Evolutionary conservation across 2,329 filamentous ascomycete genomes (phyloP).

Genomic region (Apiospora aurea): DNA sequence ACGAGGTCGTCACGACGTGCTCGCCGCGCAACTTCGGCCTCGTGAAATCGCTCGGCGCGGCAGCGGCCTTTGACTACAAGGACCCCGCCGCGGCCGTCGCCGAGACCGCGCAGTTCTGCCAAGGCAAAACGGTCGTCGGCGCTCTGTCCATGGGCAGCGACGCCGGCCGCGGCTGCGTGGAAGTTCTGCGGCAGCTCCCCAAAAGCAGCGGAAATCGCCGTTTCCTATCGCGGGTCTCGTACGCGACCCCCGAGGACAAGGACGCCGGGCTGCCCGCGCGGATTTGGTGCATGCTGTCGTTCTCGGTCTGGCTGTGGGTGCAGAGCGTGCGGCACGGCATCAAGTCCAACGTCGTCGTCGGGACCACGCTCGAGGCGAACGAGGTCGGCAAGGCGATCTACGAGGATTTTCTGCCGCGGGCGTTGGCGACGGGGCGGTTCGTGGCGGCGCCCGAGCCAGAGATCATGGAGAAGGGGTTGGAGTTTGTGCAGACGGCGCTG

Average conservation of each 20-base stretch:
- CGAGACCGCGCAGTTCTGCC: constrained; percentile 39
- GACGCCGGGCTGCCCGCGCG: constrained; percentile 33
- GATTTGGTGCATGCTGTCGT: neutral
- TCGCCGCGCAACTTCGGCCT: constrained; percentile 50
- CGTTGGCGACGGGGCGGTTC: constrained; percentile 36
- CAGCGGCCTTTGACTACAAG: constrained; percentile 51
- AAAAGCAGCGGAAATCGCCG: neutral
- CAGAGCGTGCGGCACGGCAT: constrained; percentile 27
- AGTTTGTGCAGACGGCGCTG: constrained; percentile 28
- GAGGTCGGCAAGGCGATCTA: constrained; percentile 37
- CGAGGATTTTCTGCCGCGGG: constrained; percentile 36
- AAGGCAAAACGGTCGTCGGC: constrained; percentile 33
- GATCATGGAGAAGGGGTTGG: constrained; percentile 34
- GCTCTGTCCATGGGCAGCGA: constrained; percentile 33
- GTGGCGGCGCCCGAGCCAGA: constrained; percentile 36
- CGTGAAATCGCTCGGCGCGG: constrained; percentile 49
- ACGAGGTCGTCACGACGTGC: constrained; percentile 50
- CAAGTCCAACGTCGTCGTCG: constrained; percentile 34
- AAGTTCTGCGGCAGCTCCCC: constrained; percentile 29
- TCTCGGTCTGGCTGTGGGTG: constrained; percentile 27
- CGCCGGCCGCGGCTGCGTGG: constrained; percentile 28
- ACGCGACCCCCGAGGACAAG: constrained; percentile 22
- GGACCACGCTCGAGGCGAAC: constrained; percentile 33
- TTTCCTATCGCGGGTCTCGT: constrained; percentile 21
- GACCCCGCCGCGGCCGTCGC: constrained; percentile 34